Evolutionary conservation across 2,329 filamentous ascomycete genomes (phyloP).

Genomic region (Emergomyces pasteurianus): DNA sequence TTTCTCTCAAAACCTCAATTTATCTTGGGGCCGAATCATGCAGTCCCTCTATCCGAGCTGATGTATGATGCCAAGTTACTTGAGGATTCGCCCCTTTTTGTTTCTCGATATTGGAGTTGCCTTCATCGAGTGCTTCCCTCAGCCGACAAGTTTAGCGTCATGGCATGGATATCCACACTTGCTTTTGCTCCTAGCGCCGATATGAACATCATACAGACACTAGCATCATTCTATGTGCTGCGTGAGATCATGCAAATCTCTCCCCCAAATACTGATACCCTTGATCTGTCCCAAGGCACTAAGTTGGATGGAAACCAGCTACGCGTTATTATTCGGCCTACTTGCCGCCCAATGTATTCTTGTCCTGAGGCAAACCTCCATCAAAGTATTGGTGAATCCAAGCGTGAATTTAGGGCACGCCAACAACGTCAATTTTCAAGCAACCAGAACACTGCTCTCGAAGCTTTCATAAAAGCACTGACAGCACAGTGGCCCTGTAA

Average conservation of each 20-base stretch:
- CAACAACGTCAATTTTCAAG: slow-evolving; percentile 5
- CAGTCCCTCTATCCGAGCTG: not conserved
- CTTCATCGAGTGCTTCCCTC: slow-evolving; percentile 8
- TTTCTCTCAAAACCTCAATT: not conserved
- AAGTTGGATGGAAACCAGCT: not conserved
- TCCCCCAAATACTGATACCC: not conserved
- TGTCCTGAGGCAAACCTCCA: not conserved
- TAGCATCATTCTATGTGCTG: slow-evolving; percentile 9
- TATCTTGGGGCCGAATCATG: not conserved
- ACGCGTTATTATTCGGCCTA: not conserved
- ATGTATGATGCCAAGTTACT: not conserved
- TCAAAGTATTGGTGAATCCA: not conserved
- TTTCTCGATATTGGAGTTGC: slow-evolving; percentile 12
- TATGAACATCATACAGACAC: slow-evolving; percentile 14
- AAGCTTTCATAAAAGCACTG: slow-evolving; percentile 10
- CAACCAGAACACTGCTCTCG: not conserved
- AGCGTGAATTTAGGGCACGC: slow-evolving; percentile 1
- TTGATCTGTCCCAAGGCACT: not conserved
- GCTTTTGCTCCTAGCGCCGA: slow-evolving; percentile 15
- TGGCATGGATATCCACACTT: slow-evolving; percentile 20
- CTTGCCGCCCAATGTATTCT: not conserved
- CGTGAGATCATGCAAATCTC: not conserved
- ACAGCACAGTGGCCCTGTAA: slow-evolving; percentile 8
- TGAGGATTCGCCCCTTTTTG: slow-evolving; percentile 2
- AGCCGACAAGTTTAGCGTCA: slow-evolving; percentile 15